Evolutionary conservation across 2,329 filamentous ascomycete genomes (phyloP), one percentile per base, ranked within the genome.

Genomic region (Epichloe aotearoae): DNA sequence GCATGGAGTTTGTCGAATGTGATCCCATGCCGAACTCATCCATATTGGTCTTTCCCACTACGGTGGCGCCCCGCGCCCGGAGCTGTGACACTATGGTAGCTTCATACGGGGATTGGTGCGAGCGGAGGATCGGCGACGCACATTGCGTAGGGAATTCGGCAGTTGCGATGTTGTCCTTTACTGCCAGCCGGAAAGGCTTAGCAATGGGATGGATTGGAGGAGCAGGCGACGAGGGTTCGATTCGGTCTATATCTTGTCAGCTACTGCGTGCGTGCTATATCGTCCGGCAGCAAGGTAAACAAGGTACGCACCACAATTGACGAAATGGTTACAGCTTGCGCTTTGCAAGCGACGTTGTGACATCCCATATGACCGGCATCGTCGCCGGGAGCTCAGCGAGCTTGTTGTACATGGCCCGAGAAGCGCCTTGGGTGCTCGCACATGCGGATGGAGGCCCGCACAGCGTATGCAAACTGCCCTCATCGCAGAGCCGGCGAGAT

Each of bases 11-110:
- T 48, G 71, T 70, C 2, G 88, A 90, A 59, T 95, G 84, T 8
- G 88, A 94, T 2, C 89, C 89, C 90, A 95, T 95, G 30, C 90
- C 89, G 64, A 95, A 95, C 64, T 95, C 93, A 68, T 97, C 93
- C 73, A 97, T 82, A 64, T 95, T 95, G 2, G 88, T 90, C 67
- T 95, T 95, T 6, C 84, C 85, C 1, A 82, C 74, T 2, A 91
- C 65, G 5, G 76, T 65, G 5, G 80, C 82, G 41, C 84, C 85
- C 5, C 77, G 74, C 30, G 71, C 63, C 51, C 77, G 76, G 36
- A 96, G 74, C 58, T 83, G 77, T 48, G 74, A 69, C 36, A 94
- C 80, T 17, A 96, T 82, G 8, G 87, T 91, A 17, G 91, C 88
- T 63, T 90, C 80, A 66, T 86, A 91, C 4, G 90, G 87, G 54